Percentiles rank a stretch among this genome's conserved stretches.
phyloP scores from a whole-genome alignment of 2,329 filamentous ascomycete species.

The Pezicula neosporulosa region DNA sequence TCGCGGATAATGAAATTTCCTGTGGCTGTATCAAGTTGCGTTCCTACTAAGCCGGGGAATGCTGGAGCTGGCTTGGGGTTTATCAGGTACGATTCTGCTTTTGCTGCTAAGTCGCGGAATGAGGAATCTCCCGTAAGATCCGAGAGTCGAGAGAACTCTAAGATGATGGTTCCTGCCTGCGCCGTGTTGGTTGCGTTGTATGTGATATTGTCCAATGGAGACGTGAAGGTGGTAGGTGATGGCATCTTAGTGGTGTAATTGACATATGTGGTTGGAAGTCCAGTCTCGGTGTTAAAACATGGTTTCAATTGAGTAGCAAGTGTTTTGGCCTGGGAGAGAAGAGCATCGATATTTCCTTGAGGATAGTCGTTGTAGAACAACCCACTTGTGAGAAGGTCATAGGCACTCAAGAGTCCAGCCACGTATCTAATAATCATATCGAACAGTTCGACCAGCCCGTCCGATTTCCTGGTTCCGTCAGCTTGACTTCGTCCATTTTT shows the following conservation, averaged over 20 bases:
- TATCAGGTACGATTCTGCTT: constrained; percentile 65
- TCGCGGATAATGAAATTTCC: constrained; percentile 61
- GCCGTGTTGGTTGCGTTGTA: constrained; percentile 60
- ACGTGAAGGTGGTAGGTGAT: too few species aligned
- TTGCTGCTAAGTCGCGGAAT: constrained; percentile 62
- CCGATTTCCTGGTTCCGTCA: too few species aligned
- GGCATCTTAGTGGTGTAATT: constrained; percentile 50
- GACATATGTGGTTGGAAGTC: constrained; percentile 69
- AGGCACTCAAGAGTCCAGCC: constrained; percentile 46
- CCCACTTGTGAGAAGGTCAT: constrained; percentile 60
- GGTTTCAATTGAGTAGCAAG: constrained; percentile 70
- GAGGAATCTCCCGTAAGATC: constrained; percentile 63
- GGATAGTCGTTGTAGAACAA: constrained; percentile 44
- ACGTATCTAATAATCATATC: constrained; percentile 87
- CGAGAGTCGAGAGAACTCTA: constrained; percentile 77
- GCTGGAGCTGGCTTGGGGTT: constrained; percentile 49
- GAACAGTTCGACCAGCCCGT: constrained; percentile 60
- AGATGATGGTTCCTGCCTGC: constrained; percentile 68
- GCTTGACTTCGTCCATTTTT: too few species aligned
- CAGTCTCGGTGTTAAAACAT: constrained; percentile 69
- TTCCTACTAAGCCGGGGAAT: constrained; percentile 60
- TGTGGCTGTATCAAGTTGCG: constrained; percentile 55
- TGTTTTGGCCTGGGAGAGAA: constrained; percentile 62
- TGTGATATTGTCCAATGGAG: too few species aligned
- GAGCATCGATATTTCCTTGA: constrained; percentile 39